Evolutionary conservation across 176 grass and related monocot species (phyloP).

Genomic region (Aegilops bicornis): DNA sequence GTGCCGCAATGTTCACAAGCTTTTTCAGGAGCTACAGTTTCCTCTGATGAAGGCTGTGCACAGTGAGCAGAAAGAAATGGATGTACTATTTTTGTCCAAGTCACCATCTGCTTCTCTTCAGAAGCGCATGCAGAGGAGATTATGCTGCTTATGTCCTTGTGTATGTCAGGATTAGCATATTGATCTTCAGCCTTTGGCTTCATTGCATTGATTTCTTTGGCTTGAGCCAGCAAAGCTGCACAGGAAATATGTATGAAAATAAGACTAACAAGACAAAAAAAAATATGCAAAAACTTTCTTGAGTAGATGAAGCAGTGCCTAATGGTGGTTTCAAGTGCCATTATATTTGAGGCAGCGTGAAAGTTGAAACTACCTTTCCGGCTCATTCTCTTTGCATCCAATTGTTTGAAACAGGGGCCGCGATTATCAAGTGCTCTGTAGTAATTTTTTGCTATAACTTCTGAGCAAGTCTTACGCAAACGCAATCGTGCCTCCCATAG

Average conservation of each 20-base stretch:
- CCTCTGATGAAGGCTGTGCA: neutral
- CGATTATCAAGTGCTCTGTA: constrained; percentile 42
- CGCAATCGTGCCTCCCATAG: neutral
- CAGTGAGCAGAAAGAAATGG: constrained; percentile 16
- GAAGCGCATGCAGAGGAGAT: constrained; percentile 22
- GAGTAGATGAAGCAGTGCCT: neutral
- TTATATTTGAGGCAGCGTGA: neutral
- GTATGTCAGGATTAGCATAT: constrained; percentile 17
- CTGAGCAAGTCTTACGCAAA: constrained; percentile 22
- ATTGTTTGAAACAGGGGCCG: constrained; percentile 41
- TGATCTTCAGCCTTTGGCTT: neutral
- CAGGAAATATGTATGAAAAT: neutral
- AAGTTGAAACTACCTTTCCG: constrained; percentile 31
- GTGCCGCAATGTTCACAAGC: constrained; percentile 36
- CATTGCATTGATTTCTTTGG: constrained; percentile 25
- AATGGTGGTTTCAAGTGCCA: neutral
- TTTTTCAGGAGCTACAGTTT: neutral
- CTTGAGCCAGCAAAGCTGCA: constrained; percentile 49
- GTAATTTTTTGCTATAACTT: constrained; percentile 34
- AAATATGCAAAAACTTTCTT: neutral
- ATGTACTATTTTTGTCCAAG: constrained; percentile 35
- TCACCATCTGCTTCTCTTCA: constrained; percentile 29
- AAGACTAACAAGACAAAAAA: neutral
- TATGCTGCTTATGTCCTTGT: constrained; percentile 38
- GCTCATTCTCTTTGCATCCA: constrained; percentile 35